Evolutionary conservation across 805 yeast genomes (phyloP).

Genomic region (Phaffomyces opuntiae): DNA sequence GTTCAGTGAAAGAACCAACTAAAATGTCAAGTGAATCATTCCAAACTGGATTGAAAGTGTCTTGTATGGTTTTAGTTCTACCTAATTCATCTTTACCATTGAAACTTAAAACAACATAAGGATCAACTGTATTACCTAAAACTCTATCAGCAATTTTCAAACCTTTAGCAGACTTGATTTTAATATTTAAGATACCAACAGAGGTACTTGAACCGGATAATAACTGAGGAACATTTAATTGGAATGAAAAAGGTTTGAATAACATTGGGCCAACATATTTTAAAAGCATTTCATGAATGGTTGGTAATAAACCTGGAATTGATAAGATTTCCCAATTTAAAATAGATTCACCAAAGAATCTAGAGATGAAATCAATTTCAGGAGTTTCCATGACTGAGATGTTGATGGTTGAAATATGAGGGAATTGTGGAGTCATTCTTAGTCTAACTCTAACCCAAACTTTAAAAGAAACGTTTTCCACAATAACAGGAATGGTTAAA

Average conservation of each 20-base stretch:
- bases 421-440: constrained; percentile 85
- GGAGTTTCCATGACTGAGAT: constrained; percentile 84
- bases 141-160: constrained; percentile 61
- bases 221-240: constrained; percentile 85
- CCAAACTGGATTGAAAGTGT: constrained; percentile 75
- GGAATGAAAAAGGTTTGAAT: constrained; percentile 86
- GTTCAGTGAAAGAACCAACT: constrained; percentile 71
- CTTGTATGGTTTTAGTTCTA: constrained; percentile 58
- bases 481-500: constrained; percentile 67
- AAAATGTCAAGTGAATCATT: constrained; percentile 70
- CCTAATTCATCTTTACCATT: constrained; percentile 46
- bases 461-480: constrained; percentile 72
- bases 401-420: constrained; percentile 88
- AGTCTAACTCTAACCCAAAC: constrained; percentile 74
- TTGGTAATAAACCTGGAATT: constrained; percentile 79
- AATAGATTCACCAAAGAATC: constrained; percentile 65
- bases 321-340: constrained; percentile 84
- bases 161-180: constrained; percentile 57
- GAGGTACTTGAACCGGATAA: constrained; percentile 83
- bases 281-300: constrained; percentile 77
- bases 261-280: constrained; percentile 86
- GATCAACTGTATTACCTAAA: constrained; percentile 78
- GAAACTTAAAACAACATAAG: constrained; percentile 69
- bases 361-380: constrained; percentile 75
- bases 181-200: constrained; percentile 76